Conservation (phyloP, 768 basidiomycete genomes). For the Pleurotus ostreatus region DNA sequence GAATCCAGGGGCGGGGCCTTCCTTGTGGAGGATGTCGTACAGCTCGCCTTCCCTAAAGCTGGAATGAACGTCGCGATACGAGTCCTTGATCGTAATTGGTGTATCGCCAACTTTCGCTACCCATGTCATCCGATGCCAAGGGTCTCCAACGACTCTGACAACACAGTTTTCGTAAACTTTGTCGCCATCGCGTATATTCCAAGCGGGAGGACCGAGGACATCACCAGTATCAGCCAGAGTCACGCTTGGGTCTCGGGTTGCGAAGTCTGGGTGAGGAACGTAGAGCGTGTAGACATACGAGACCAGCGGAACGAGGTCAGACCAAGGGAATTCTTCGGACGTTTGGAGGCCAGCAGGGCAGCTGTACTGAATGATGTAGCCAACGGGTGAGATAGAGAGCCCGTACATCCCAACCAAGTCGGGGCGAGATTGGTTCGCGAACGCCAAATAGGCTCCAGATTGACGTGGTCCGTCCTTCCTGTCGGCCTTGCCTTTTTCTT, state of each 20-base stretch:
- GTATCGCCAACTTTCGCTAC: background rate
- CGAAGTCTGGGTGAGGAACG: background rate
- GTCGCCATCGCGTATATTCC: too few relatives aligned
- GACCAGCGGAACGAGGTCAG: slow-evolving; percentile 2
- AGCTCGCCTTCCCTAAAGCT: background rate
- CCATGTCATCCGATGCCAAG: slow-evolving; percentile 8
- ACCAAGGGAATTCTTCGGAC: background rate
- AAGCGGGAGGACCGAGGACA: too few relatives aligned
- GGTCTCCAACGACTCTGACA: slow-evolving; percentile 5
- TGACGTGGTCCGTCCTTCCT: slow-evolving; percentile 2
- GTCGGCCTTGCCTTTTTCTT: too few relatives aligned
- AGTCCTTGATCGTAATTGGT: background rate
- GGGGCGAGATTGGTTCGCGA: slow-evolving; percentile 10
- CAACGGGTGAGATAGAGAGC: background rate
- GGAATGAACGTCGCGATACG: too few relatives aligned
- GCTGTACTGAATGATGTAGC: background rate
- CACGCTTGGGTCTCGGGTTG: background rate
- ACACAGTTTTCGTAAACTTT: too few relatives aligned
- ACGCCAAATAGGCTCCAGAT: slow-evolving; percentile 5
- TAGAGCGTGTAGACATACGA: slow-evolving; percentile 9
- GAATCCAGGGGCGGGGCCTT: too few relatives aligned
- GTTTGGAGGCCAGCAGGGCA: background rate
- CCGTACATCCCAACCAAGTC: slow-evolving; percentile 4
- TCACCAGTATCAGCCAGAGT: too few relatives aligned
- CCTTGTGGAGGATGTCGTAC: too few relatives aligned